Evolutionary conservation across 345 rosid genomes (phyloP), one percentile per base, ranked within the genome.

Genomic region (Geranium brycei): DNA sequence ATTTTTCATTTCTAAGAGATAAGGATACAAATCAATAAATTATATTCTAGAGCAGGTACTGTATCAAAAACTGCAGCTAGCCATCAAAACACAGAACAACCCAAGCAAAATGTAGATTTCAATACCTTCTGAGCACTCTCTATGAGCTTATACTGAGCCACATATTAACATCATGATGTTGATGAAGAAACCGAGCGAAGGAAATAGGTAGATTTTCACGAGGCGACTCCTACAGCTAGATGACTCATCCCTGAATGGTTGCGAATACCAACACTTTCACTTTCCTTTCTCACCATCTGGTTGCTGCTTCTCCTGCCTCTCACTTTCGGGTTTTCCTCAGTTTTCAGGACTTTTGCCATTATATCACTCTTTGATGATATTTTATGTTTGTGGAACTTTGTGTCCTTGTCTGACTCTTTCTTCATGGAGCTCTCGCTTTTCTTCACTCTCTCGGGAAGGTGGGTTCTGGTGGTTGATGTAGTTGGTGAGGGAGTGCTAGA

Each of bases 201-300:
- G 28, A 23, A 23, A 23, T 23, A 23, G 1, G 28, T 23, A 23
- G 28, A 23, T 23, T 23, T 23, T 85, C 70, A 80, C 58, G 86
- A 83, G 35, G 82, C 76, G 19, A 78, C 83, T 7, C 81, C 79
- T 30, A 75, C 78, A 18, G 84, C 77, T 58, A 73, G 35, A 64
- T 47, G 70, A 59, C 73, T 64, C 18, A 69, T 64, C 62, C 76
- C 76, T 23, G 28, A 23, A 23, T 23, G 28, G 28, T 2, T 23
- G 28, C 2, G 28, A 23, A 23, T 23, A 23, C 28, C 28, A 38
- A 62, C 68, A 32, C 71, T 73, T 79, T 73, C 71, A 19, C 67
- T 71, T 23, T 23, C 28, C 28, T 23, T 23, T 23, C 28, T 23
- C 28, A 23, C 28, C 28, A 23, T 23, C 68, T 71, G 74, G 32